phyloP scores from a whole-genome alignment of 306 rosid species.

The Datisca glomerata region DNA sequence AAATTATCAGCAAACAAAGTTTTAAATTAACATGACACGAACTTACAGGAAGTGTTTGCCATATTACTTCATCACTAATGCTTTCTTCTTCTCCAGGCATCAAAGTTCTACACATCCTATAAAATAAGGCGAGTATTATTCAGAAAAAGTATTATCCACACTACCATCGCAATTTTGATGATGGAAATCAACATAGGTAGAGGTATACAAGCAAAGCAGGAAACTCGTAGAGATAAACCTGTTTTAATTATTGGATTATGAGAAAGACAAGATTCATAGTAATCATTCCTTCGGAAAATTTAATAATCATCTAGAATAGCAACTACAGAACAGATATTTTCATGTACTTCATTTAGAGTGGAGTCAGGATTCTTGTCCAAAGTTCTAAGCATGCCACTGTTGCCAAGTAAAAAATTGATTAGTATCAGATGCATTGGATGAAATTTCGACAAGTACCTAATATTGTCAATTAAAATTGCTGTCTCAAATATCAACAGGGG shows the following conservation, averaged over 20 bases:
- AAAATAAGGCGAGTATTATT: too few species aligned
- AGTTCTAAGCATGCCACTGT: neutral
- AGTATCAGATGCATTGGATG: slow-evolving; percentile 1
- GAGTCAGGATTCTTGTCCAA: neutral
- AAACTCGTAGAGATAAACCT: neutral
- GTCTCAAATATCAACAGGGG: slow-evolving; percentile 66
- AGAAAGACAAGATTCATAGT: too few species aligned
- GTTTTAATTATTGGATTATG: too few species aligned
- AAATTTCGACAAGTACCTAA: slow-evolving; percentile 40
- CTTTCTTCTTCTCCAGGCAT: slow-evolving; percentile 92
- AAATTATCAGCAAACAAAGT: neutral
- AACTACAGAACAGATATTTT: too few species aligned
- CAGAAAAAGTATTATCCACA: too few species aligned
- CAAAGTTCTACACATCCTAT: slow-evolving; percentile 89
- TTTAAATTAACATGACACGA: slow-evolving; percentile 10
- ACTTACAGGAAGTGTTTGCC: slow-evolving; percentile 99
- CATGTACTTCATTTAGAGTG: too few species aligned
- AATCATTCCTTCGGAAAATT: too few species aligned
- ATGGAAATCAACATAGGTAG: too few species aligned
- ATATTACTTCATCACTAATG: slow-evolving; percentile 77
- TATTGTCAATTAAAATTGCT: slow-evolving; percentile 71
- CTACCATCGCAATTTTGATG: too few species aligned
- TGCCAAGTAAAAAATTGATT: neutral
- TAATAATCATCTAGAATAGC: too few species aligned
- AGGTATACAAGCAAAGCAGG: neutral